A percentile compares a stretch with the other conserved stretches of the same genome.
Conservation (phyloP, 129 eudicot species). For the Mikania micrantha region DNA sequence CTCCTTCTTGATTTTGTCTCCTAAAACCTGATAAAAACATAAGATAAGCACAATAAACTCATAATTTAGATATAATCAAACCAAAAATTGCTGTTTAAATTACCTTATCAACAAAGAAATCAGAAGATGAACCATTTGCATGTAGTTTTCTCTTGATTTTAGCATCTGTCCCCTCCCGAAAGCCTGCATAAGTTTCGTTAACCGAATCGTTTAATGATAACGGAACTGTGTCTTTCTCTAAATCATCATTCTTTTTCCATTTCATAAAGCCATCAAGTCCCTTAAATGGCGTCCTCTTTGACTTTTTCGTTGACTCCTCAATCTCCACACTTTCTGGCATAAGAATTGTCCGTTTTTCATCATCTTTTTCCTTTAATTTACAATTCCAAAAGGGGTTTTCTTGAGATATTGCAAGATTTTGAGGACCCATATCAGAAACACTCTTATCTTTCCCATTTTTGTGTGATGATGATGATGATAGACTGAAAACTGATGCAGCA, state of each 20-base stretch:
- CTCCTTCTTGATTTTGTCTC: slow-evolving; percentile 66
- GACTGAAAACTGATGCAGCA: slow-evolving; percentile 47
- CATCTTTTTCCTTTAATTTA: slow-evolving; percentile 38
- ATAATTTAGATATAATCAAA: background rate
- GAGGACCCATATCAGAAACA: slow-evolving; percentile 24
- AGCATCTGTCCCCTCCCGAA: slow-evolving; percentile 41
- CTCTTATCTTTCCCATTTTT: slow-evolving; percentile 42
- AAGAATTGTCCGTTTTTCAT: slow-evolving; percentile 57
- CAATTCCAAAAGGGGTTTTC: slow-evolving; percentile 87
- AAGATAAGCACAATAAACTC: slow-evolving; percentile 6
- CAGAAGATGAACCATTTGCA: slow-evolving; percentile 58
- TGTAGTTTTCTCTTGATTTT: slow-evolving; percentile 61
- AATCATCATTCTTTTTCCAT: slow-evolving; percentile 75
- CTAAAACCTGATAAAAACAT: slow-evolving; percentile 44
- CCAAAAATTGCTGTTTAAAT: background rate
- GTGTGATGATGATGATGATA: slow-evolving; percentile 41
- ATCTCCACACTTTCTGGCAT: slow-evolving; percentile 57
- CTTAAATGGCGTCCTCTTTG: slow-evolving; percentile 53
- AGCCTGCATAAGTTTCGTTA: slow-evolving; percentile 24
- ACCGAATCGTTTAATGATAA: slow-evolving; percentile 49
- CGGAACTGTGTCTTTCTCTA: slow-evolving; percentile 75
- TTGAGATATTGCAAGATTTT: slow-evolving; percentile 40
- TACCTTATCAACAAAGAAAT: slow-evolving; percentile 70
- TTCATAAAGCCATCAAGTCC: slow-evolving; percentile 68
- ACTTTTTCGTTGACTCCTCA: slow-evolving; percentile 37